These are phyloP conservation scores for Neurospora sp. DNA, from an alignment of 495 filamentous ascomycete genomes.

Conservation along the genomic window DNA sequence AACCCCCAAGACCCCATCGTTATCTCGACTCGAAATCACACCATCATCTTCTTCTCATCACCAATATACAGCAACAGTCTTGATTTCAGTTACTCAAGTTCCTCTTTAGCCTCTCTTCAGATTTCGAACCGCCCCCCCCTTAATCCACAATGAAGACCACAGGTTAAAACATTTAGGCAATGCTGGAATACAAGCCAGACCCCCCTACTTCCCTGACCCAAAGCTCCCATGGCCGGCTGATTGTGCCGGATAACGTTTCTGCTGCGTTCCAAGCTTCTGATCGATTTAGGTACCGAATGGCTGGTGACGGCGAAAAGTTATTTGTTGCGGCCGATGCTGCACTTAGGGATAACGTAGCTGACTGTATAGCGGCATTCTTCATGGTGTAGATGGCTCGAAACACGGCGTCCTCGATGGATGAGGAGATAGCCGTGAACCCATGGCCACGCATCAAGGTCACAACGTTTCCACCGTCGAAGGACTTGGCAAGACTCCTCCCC, in stretches of 20 bases:
- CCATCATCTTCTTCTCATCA: too few species aligned
- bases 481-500: constrained; percentile 20
- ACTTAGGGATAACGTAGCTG: constrained; percentile 16
- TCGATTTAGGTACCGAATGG: constrained; percentile 17
- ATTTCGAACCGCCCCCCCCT: constrained; percentile 9
- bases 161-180: too few species aligned
- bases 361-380: constrained; percentile 34
- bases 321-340: constrained; percentile 5
- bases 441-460: constrained; percentile 41
- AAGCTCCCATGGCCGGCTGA: constrained; percentile 28
- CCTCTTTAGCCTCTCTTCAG: constrained; percentile 31
- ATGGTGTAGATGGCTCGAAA: constrained; percentile 37
- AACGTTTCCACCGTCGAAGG: constrained; percentile 15
- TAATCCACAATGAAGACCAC: too few species aligned
- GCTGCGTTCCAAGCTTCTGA: constrained; percentile 14
- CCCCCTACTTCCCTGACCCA: constrained; percentile 26
- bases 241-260: constrained; percentile 15
- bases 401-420: constrained; percentile 30
- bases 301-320: not conserved
- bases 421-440: constrained; percentile 34
- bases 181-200: too few species aligned
- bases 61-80: too few species aligned
- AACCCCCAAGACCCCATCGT: too few species aligned
- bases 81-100: too few species aligned
- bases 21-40: too few species aligned